Percentiles rank a stretch among this genome's conserved stretches.
Conservation (phyloP, 164 flowering plant species). For the Piper longum region DNA sequence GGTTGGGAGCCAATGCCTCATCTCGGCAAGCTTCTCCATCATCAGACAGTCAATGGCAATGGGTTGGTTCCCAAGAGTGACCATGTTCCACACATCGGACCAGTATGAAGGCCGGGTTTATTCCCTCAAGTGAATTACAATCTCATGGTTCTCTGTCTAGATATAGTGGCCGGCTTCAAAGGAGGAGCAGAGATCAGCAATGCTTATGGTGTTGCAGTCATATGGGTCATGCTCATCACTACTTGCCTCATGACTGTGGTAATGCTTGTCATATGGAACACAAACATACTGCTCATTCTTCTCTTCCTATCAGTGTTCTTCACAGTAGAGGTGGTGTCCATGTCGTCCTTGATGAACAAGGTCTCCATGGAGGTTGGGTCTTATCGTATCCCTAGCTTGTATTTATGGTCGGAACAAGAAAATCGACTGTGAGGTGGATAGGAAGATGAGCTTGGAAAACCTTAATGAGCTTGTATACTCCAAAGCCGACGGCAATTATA, state of each 20-base stretch:
- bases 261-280: constrained; percentile 19
- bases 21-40: constrained; percentile 76
- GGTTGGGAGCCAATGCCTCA: constrained; percentile 82
- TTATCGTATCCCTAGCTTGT: constrained; percentile 13
- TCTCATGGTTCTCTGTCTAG: constrained; percentile 46
- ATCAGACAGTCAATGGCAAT: constrained; percentile 62
- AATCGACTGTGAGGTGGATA: constrained; percentile 8
- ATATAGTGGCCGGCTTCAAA: constrained; percentile 13
- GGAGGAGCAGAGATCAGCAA: constrained; percentile 13
- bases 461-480: constrained; percentile 8
- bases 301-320: constrained; percentile 10
- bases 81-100: constrained; percentile 42
- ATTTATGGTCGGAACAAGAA: constrained; percentile 17
- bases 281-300: constrained; percentile 6
- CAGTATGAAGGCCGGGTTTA: constrained; percentile 73
- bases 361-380: constrained; percentile 20
- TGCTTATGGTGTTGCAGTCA: constrained; percentile 17
- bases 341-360: constrained; percentile 17
- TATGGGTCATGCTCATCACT: constrained; percentile 20
- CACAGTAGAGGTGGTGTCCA: constrained; percentile 12
- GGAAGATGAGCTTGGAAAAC: constrained; percentile 8
- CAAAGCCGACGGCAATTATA: background rate
- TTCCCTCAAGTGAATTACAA: constrained; percentile 89
- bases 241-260: constrained; percentile 12
- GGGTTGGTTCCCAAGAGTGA: constrained; percentile 24